phyloP scores from a whole-genome alignment of 75 land plant genomes.

The Picea glauca region DNA sequence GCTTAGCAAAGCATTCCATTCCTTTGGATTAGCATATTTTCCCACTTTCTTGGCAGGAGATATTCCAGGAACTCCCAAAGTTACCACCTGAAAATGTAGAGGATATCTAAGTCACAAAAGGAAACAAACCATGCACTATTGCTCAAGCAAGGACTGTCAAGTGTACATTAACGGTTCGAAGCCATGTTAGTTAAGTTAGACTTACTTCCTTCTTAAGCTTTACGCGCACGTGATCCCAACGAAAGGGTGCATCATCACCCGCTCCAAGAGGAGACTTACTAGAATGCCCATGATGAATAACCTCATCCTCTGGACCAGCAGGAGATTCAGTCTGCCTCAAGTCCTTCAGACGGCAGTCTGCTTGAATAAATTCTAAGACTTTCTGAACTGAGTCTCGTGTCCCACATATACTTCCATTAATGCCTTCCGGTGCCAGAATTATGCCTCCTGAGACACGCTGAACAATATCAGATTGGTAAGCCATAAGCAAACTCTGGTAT shows the following conservation, averaged over 20 bases:
- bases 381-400: constrained; percentile 69
- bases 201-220: constrained; percentile 95
- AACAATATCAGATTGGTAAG: constrained; percentile 32
- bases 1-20: constrained; percentile 86
- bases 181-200: neutral
- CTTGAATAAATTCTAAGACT: constrained; percentile 70
- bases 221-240: constrained; percentile 98
- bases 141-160: neutral
- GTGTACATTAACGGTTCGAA: neutral
- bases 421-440: constrained; percentile 96
- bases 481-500: constrained; percentile 1
- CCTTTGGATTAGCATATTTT: constrained; percentile 85
- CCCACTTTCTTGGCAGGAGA: constrained; percentile 83
- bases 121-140: neutral
- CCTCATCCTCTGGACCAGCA: constrained; percentile 86
- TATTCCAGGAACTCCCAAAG: constrained; percentile 81
- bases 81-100: constrained; percentile 48
- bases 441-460: constrained; percentile 99
- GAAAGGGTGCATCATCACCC: constrained; percentile 95
- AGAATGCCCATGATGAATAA: constrained; percentile 85
- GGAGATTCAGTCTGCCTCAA: constrained; percentile 76
- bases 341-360: constrained; percentile 68
- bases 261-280: constrained; percentile 90
- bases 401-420: constrained; percentile 99
- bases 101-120: neutral